phyloP scores from a whole-genome alignment of 306 rosid genomes.

The Trichosanthes truncata region DNA sequence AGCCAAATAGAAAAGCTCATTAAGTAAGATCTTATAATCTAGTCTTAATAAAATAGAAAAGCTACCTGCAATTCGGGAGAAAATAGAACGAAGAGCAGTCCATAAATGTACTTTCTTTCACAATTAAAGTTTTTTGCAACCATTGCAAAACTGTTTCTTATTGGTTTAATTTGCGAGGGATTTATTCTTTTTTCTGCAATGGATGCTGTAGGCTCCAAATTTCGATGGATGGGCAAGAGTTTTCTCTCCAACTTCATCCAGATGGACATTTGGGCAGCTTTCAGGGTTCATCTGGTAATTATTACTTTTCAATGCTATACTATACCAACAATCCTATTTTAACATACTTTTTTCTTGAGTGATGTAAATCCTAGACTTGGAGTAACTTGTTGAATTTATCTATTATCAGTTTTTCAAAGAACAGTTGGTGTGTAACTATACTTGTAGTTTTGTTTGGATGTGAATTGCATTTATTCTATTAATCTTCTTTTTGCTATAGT shows the following conservation, averaged over 20 bases:
- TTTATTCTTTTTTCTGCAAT: not conserved
- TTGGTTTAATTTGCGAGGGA: conserved; percentile 8
- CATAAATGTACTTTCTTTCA: not conserved
- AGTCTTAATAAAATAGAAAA: not conserved
- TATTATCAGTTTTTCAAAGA: not conserved
- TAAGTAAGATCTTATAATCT: conserved; percentile 19
- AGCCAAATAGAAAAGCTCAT: not conserved
- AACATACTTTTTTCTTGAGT: not conserved
- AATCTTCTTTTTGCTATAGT: not conserved
- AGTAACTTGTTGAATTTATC: not conserved
- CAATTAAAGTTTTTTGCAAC: not conserved
- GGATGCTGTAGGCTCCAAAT: conserved; percentile 30
- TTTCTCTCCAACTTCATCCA: conserved; percentile 34
- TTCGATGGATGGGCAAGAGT: conserved; percentile 49
- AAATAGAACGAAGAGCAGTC: not conserved
- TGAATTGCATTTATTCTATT: not conserved
- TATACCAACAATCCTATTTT: not conserved
- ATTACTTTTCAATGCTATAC: not conserved
- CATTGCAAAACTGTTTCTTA: not conserved
- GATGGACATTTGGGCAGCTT: conserved; percentile 43
- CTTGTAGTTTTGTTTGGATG: not conserved
- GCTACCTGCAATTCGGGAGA: not conserved
- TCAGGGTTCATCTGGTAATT: conserved; percentile 48
- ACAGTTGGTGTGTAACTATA: not conserved
- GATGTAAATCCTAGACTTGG: not conserved